These are phyloP conservation scores for Yamadazyma endophytica DNA, from an alignment of 805 yeast genomes.

Conservation along the genomic window DNA sequence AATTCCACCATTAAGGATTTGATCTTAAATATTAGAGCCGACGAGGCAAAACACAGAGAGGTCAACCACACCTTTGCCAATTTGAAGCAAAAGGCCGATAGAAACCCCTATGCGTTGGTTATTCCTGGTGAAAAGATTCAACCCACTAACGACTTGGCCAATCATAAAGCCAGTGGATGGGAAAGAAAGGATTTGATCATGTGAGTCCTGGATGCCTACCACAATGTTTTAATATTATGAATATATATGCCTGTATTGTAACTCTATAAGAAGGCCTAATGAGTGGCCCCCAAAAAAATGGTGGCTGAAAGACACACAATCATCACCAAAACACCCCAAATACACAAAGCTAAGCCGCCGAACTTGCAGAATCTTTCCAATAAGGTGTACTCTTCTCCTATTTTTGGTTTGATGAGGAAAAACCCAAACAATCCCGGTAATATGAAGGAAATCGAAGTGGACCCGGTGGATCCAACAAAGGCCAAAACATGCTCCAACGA, in stretches of 20 bases:
- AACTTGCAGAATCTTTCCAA: constrained; percentile 30
- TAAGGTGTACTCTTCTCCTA: constrained; percentile 20
- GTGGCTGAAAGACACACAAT: constrained; percentile 49
- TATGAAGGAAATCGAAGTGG: constrained; percentile 73
- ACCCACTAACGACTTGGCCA: constrained; percentile 32
- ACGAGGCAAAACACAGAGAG: constrained; percentile 76
- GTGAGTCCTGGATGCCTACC: constrained; percentile 3
- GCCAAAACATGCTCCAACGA: constrained; percentile 70
- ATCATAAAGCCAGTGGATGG: constrained; percentile 36
- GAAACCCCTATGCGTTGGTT: constrained; percentile 62
- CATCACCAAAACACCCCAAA: constrained; percentile 58
- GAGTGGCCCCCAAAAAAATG: constrained; percentile 30
- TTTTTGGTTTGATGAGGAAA: constrained; percentile 43
- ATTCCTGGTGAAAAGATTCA: constrained; percentile 35
- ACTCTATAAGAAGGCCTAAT: constrained; percentile 2
- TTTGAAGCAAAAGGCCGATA: constrained; percentile 46
- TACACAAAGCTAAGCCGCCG: constrained; percentile 40
- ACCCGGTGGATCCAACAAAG: constrained; percentile 79
- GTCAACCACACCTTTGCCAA: constrained; percentile 76
- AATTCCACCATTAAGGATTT: constrained; percentile 56
- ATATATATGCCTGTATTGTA: background rate
- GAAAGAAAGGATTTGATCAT: constrained; percentile 34
- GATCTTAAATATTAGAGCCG: constrained; percentile 62
- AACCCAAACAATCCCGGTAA: constrained; percentile 77
- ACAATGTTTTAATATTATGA: background rate